These are phyloP conservation scores for Ceratobasidium sp. DNA, from an alignment of 1,284 basidiomycete species.

Conservation along the genomic window DNA sequence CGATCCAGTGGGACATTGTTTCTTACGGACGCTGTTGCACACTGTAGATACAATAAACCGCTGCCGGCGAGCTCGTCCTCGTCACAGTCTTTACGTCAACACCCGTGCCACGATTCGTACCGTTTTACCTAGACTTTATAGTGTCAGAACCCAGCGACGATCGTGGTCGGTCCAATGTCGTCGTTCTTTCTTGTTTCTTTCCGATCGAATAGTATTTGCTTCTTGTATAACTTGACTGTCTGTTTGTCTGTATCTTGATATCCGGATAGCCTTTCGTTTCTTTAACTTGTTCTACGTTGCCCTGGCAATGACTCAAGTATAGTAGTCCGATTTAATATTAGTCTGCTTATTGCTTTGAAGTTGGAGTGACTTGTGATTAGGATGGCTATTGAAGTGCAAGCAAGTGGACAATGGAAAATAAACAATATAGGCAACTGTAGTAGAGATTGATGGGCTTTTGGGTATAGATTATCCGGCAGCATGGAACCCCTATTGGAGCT, in stretches of 20 bases:
- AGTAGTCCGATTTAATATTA: constrained; percentile 6
- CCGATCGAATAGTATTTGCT: background rate
- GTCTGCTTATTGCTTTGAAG: constrained; percentile 1
- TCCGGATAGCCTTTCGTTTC: constrained; percentile 2
- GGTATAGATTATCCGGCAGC: background rate
- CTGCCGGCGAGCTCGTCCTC: constrained; percentile 46
- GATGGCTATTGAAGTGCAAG: too few species aligned
- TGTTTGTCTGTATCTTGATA: background rate
- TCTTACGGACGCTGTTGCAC: constrained; percentile 28
- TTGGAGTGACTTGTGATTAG: background rate
- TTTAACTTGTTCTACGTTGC: constrained; percentile 3
- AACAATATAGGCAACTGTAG: too few species aligned
- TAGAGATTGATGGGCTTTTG: too few species aligned
- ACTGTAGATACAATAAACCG: constrained; percentile 40
- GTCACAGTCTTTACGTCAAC: constrained; percentile 58
- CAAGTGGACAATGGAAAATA: too few species aligned
- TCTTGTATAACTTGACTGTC: background rate
- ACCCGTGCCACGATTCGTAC: constrained; percentile 67
- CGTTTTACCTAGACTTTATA: constrained; percentile 52
- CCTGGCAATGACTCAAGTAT: constrained; percentile 6
- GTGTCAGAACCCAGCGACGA: constrained; percentile 63
- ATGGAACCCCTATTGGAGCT: background rate
- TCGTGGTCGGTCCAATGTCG: constrained; percentile 55
- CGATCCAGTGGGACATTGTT: constrained; percentile 42
- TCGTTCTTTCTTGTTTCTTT: constrained; percentile 18